These are phyloP conservation scores for Pichia heedii DNA, from an alignment of 805 yeast genomes.

Conservation along the genomic window DNA sequence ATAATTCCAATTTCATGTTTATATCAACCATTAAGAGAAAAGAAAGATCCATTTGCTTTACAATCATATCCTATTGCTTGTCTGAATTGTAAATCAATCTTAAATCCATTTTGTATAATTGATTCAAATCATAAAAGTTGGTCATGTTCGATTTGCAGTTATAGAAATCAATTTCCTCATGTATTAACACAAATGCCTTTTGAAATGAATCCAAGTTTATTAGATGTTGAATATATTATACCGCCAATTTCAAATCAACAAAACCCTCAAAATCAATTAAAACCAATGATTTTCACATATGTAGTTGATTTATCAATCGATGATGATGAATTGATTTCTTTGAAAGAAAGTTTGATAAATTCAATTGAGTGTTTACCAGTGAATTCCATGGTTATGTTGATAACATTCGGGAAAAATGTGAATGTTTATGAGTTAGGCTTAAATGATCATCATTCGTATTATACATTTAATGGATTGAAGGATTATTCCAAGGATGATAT, in stretches of 20 bases:
- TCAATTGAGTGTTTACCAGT: constrained; percentile 41
- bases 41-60: constrained; percentile 30
- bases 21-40: constrained; percentile 50
- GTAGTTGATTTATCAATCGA: constrained; percentile 51
- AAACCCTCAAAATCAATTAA: constrained; percentile 14
- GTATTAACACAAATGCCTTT: constrained; percentile 23
- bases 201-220: constrained; percentile 30
- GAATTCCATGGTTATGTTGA: constrained; percentile 45
- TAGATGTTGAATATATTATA: constrained; percentile 45
- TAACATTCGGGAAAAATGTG: constrained; percentile 53
- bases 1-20: constrained; percentile 48
- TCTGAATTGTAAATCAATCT: constrained; percentile 44
- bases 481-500: constrained; percentile 40
- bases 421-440: constrained; percentile 44
- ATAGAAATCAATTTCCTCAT: constrained; percentile 34
- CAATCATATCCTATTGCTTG: constrained; percentile 40
- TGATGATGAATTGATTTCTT: constrained; percentile 35
- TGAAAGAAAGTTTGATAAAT: constrained; percentile 40
- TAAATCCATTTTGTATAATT: constrained; percentile 42
- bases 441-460: constrained; percentile 27
- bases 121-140: constrained; percentile 30
- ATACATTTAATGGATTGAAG: constrained; percentile 49
- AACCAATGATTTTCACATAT: constrained; percentile 39
- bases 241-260: constrained; percentile 9
- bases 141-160: constrained; percentile 50